Percentiles rank a stretch among this genome's conserved stretches.
phyloP scores from a whole-genome alignment of 805 yeast species.

The Yarrowia hollandica region DNA sequence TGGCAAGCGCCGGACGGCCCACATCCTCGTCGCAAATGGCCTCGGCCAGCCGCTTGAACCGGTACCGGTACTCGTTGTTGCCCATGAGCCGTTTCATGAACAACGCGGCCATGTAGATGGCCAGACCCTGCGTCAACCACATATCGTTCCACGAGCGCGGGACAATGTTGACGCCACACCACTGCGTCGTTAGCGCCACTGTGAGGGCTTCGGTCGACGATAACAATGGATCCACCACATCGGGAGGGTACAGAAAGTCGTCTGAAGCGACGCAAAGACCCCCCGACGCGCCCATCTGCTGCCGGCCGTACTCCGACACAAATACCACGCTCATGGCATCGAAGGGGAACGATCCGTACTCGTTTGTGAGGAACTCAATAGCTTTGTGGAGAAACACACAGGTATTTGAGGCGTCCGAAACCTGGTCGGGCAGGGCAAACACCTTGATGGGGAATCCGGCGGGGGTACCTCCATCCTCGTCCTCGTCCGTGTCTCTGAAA shows the following conservation, averaged over 20 bases:
- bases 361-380: constrained; percentile 77
- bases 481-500: constrained; percentile 42
- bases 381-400: constrained; percentile 76
- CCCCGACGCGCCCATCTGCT: constrained; percentile 57
- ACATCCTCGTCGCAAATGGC: constrained; percentile 70
- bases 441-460: constrained; percentile 54
- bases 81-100: constrained; percentile 77
- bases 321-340: constrained; percentile 77
- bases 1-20: constrained; percentile 75
- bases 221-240: constrained; percentile 75
- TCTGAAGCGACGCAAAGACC: constrained; percentile 68
- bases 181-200: constrained; percentile 76
- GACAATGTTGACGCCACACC: constrained; percentile 90
- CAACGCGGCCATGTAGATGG: constrained; percentile 77
- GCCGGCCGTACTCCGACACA: constrained; percentile 54
- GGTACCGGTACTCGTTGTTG: constrained; percentile 72
- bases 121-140: constrained; percentile 88
- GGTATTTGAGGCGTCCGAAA: constrained; percentile 61
- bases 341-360: constrained; percentile 92
- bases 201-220: constrained; percentile 66
- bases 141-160: constrained; percentile 76
- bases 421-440: constrained; percentile 62
- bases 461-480: constrained; percentile 41
- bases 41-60: constrained; percentile 65
- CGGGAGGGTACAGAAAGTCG: constrained; percentile 66